phyloP scores from a whole-genome alignment of 176 grass and related monocot genomes.

The Eremochloa ophiuroides region DNA sequence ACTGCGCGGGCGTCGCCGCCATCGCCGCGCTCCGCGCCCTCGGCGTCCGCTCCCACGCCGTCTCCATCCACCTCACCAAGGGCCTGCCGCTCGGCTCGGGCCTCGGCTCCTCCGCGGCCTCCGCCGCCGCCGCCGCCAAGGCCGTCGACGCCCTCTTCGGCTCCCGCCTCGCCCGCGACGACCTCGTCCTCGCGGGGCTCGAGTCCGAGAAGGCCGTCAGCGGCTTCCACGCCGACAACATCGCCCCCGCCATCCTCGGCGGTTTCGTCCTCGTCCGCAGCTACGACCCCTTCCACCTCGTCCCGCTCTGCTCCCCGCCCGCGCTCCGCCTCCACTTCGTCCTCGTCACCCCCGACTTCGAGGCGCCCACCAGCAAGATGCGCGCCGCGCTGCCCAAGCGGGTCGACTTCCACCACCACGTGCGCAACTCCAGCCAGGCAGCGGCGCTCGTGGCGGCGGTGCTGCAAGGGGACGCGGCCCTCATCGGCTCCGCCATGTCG shows the following conservation, averaged over 20 bases:
- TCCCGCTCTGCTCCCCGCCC: neutral
- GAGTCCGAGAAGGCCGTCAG: conserved; percentile 2
- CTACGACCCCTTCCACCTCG: neutral
- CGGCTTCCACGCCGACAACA: conserved; percentile 2
- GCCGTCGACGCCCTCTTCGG: neutral
- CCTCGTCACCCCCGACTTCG: neutral
- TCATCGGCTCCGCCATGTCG: neutral
- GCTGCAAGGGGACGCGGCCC: neutral
- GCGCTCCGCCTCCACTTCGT: neutral
- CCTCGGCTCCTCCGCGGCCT: neutral
- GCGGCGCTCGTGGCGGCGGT: neutral
- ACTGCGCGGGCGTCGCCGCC: neutral
- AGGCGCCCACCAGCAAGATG: neutral
- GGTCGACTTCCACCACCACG: neutral
- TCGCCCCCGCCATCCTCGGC: neutral
- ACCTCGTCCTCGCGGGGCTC: conserved; percentile 13
- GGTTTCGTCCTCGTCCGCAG: neutral
- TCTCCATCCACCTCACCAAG: neutral
- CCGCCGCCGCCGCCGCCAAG: neutral
- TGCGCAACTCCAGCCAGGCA: conserved; percentile 1
- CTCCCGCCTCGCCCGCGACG: neutral
- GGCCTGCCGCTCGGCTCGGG: neutral
- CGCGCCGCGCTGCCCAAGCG: neutral
- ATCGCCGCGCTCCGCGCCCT: neutral
- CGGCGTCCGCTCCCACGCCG: neutral